Conservation (phyloP, 306 rosid genomes). For the Mimosa bimucronata region DNA sequence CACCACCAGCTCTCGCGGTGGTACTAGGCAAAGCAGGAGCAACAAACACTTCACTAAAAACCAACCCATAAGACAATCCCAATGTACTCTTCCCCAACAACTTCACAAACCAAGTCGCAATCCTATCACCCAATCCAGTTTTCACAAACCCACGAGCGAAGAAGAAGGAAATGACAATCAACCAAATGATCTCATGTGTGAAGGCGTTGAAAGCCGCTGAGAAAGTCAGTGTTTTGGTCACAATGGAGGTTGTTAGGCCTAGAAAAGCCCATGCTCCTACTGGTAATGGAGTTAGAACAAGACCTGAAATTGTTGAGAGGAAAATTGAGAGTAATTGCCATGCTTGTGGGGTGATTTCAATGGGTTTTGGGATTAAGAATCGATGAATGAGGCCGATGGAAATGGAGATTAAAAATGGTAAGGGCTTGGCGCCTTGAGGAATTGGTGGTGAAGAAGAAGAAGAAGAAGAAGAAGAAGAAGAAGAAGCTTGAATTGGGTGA, state of each 20-base stretch:
- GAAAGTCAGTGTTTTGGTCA: slow-evolving; percentile 59
- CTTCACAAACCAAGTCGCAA: slow-evolving; percentile 47
- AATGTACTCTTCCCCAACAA: slow-evolving; percentile 11
- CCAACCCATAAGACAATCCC: slow-evolving; percentile 18
- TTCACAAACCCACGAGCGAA: slow-evolving; percentile 78
- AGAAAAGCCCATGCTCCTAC: slow-evolving; percentile 61
- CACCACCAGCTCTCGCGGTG: slow-evolving; percentile 24
- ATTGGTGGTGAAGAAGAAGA: neutral
- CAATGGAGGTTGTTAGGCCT: slow-evolving; percentile 52
- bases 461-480: slow-evolving; percentile 18
- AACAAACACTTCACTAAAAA: slow-evolving; percentile 12
- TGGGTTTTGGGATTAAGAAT: slow-evolving; percentile 61
- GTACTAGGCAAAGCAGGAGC: slow-evolving; percentile 28
- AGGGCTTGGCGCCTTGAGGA: slow-evolving; percentile 48
- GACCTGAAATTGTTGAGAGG: slow-evolving; percentile 68
- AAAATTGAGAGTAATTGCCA: slow-evolving; percentile 74
- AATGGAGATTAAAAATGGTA: slow-evolving; percentile 52
- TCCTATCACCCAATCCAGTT: slow-evolving; percentile 68
- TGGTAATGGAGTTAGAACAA: slow-evolving; percentile 63
- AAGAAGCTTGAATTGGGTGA: slow-evolving; percentile 34
- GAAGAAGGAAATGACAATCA: slow-evolving; percentile 70
- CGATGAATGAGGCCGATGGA: slow-evolving; percentile 53
- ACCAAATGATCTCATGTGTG: slow-evolving; percentile 62
- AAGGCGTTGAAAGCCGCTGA: slow-evolving; percentile 51
- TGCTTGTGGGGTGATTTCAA: slow-evolving; percentile 53